These are phyloP conservation scores for Solanum pennellii DNA, from an alignment of 257 asterid species.

Conservation along the genomic window DNA sequence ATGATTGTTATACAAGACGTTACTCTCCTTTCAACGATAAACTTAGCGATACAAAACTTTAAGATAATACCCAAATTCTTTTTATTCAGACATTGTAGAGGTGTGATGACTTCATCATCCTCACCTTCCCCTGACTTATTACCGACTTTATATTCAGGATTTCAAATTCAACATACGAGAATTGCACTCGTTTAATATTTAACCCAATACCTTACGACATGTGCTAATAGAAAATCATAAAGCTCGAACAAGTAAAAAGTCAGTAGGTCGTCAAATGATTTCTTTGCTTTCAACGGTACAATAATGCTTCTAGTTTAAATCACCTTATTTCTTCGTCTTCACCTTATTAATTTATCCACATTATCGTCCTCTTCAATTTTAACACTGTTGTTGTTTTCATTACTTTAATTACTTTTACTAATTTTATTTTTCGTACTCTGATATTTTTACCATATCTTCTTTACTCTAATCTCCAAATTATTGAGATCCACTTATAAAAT, in stretches of 20 bases:
- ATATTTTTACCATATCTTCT: neutral
- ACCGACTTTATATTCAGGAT: no score
- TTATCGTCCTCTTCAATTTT: neutral
- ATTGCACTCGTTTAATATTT: no score
- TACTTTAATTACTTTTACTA: neutral
- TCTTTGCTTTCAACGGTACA: neutral
- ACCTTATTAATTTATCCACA: neutral
- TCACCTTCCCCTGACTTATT: neutral
- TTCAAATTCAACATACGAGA: neutral
- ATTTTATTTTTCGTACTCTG: neutral
- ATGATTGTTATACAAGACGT: neutral
- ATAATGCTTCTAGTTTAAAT: neutral
- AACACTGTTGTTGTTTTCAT: neutral
- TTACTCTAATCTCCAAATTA: rapidly evolving
- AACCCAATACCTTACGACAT: no score
- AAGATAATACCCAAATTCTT: neutral
- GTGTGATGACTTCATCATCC: neutral
- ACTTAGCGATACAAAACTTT: no score
- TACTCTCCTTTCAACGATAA: no score
- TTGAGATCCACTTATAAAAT: neutral
- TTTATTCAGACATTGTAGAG: neutral
- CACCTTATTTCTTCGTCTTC: neutral
- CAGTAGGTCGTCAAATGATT: rapidly evolving
- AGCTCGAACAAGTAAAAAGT: neutral
- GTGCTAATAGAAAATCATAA: neutral